Evolutionary conservation across 208 protist genomes (phyloP).

Genomic region (Vickermania ingenoplastis): DNA sequence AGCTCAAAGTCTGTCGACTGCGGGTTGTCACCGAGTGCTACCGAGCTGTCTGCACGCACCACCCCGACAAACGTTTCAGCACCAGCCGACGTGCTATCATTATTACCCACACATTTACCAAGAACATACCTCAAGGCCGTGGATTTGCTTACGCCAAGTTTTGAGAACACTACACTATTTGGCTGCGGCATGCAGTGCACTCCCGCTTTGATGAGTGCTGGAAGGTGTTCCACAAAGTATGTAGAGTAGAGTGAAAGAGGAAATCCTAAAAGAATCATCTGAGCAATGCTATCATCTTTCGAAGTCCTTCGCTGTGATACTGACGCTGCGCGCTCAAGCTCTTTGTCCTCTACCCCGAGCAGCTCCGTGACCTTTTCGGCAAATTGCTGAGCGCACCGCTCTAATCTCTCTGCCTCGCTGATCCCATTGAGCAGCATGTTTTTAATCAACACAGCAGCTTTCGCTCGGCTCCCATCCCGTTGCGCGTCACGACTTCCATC

Average conservation of each 20-base stretch:
- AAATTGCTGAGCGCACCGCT: neutral
- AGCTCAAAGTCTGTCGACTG: conserved; percentile 76
- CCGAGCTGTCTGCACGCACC: conserved; percentile 20
- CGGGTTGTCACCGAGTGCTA: conserved; percentile 79
- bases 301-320: neutral
- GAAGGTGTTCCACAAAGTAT: conserved; percentile 43
- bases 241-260: conserved; percentile 52
- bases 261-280: conserved; percentile 76
- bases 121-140: conserved; percentile 74
- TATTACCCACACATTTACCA: conserved; percentile 8
- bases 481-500: no score
- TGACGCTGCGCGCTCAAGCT: neutral
- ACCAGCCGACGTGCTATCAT: neutral
- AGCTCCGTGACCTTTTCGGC: neutral
- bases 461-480: no score
- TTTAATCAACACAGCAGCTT: neutral
- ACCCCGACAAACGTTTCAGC: conserved; percentile 17
- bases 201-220: conserved; percentile 28
- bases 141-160: conserved; percentile 81
- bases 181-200: conserved; percentile 78
- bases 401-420: neutral
- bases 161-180: conserved; percentile 84
- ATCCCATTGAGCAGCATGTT: neutral
- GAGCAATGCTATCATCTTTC: conserved; percentile 30
- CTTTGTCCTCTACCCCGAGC: neutral